Base-by-base conservation (phyloP, 2,329 filamentous ascomycete species). In the Didymella arachidicola region DNA sequence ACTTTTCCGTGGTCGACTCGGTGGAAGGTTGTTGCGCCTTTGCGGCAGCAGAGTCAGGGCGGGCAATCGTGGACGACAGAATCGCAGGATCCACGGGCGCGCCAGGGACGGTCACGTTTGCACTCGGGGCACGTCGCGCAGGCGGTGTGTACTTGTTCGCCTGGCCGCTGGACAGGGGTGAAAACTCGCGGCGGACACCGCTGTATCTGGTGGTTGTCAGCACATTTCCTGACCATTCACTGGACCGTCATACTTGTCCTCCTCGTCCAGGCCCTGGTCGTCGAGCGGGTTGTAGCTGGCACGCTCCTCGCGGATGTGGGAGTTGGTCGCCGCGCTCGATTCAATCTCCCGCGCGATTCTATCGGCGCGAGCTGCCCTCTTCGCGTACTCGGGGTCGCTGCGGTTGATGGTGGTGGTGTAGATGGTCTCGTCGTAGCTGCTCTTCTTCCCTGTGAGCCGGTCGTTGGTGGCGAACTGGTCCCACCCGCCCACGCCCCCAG, bases 391-490 rank as follows among this genome's bases (percentile, higher is more conserved):
- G 1, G 95, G 93, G 68, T 96, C 88, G 63, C 79, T 90, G 71
- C 88, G 92, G 78, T 99, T 87, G 72, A 99, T 96, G 39, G 86
- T 81, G 10, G 95, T 99, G 1, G 95, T 99, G 79, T 99, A 99
- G 42, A 95, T 87, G 68, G 91, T 93, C 78, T 98, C 95, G 72
- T 98, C 88, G 74, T 98, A 99, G 69, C 93, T 92, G 51, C 90
- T 95, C 77, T 87, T 92, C 38, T 96, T 80, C 34, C 95, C 95
- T 72, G 97, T 98, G 29, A 92, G 86, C 55, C 87, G 85, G 78
- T 96, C 91, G 72, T 98, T 98, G 62, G 86, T 89, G 57, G 91
- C 90, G 72, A 99, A 99, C 76, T 99, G 95, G 75, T 99, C 94
- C 95, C 95, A 99, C 10, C 79, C 81, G 7, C 61, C 53, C 56